Evolutionary conservation across 2,329 filamentous ascomycete species (phyloP).

Genomic region (Botrytis hyacinthi): DNA sequence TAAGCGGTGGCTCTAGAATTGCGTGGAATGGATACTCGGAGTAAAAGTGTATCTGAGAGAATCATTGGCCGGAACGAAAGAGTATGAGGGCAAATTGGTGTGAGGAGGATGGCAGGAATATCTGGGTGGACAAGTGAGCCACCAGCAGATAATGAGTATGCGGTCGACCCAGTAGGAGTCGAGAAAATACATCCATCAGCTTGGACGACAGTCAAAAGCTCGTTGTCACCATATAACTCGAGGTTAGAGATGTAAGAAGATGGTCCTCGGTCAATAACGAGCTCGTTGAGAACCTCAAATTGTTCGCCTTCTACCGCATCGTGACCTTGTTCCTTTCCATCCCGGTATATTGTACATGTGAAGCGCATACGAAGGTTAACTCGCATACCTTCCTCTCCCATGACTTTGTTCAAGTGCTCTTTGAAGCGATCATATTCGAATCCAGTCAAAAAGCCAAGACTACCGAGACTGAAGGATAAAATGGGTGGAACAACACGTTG

Average conservation of each 20-base stretch:
- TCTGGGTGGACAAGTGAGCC: constrained; percentile 95
- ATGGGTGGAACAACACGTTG: constrained; percentile 84
- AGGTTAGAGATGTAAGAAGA: constrained; percentile 96
- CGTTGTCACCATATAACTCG: constrained; percentile 92
- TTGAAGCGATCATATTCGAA: constrained; percentile 89
- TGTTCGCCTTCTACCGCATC: constrained; percentile 85
- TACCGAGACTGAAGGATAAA: constrained; percentile 79
- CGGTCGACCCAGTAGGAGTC: constrained; percentile 90
- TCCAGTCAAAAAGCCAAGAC: constrained; percentile 82
- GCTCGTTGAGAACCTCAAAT: constrained; percentile 96
- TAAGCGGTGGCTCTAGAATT: constrained; percentile 90
- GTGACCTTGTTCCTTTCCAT: constrained; percentile 57
- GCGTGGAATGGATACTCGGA: constrained; percentile 82
- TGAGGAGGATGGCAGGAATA: constrained; percentile 93
- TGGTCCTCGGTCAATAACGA: constrained; percentile 95
- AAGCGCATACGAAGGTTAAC: constrained; percentile 98
- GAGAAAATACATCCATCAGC: constrained; percentile 98
- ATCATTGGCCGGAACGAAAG: constrained; percentile 98
- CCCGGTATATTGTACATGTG: constrained; percentile 92
- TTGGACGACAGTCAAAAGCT: constrained; percentile 91
- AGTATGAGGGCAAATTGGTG: constrained; percentile 95
- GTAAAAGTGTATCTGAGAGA: constrained; percentile 87
- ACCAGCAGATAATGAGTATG: constrained; percentile 93
- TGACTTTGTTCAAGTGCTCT: constrained; percentile 79
- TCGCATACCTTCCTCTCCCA: constrained; percentile 94